These are phyloP conservation scores for Trichophyton rubrum DNA, from an alignment of 2,329 filamentous ascomycete genomes.

Conservation along the genomic window DNA sequence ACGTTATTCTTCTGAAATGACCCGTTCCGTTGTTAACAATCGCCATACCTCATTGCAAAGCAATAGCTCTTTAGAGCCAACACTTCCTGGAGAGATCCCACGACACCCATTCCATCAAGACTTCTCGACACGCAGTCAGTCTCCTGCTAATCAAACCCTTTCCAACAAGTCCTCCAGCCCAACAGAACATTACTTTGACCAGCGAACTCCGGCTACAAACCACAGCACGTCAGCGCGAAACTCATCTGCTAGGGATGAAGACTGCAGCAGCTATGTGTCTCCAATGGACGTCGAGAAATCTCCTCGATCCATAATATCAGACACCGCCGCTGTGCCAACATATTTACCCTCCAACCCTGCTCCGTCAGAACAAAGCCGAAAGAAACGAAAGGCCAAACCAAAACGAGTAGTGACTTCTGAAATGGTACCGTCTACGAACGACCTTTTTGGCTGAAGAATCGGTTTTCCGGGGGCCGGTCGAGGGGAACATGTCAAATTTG, in stretches of 20 bases:
- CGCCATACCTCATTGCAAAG: not conserved
- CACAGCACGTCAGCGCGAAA: not conserved
- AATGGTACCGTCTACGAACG: constrained; percentile 11
- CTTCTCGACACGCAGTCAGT: not conserved
- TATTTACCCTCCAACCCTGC: not conserved
- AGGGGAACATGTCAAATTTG: not conserved
- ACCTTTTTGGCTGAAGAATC: constrained; percentile 9
- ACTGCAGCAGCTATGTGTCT: not conserved
- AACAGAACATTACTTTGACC: not conserved
- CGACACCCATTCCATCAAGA: constrained; percentile 13
- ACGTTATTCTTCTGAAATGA: not conserved
- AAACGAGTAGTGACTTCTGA: constrained; percentile 10
- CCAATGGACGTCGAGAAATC: not conserved
- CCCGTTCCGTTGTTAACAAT: not conserved
- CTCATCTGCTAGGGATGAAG: constrained; percentile 3
- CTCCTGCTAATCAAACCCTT: not conserved
- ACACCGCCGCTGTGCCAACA: not conserved
- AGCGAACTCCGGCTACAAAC: not conserved
- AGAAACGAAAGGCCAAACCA: constrained; percentile 7
- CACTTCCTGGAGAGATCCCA: constrained; percentile 8
- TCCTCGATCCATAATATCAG: not conserved
- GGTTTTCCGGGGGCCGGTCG: not conserved
- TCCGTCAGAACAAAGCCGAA: not conserved
- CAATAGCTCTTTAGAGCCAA: constrained; percentile 8
- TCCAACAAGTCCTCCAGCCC: not conserved